phyloP scores from a whole-genome alignment of 2,329 filamentous ascomycete species.

The Pseudogymnoascus sp. region DNA sequence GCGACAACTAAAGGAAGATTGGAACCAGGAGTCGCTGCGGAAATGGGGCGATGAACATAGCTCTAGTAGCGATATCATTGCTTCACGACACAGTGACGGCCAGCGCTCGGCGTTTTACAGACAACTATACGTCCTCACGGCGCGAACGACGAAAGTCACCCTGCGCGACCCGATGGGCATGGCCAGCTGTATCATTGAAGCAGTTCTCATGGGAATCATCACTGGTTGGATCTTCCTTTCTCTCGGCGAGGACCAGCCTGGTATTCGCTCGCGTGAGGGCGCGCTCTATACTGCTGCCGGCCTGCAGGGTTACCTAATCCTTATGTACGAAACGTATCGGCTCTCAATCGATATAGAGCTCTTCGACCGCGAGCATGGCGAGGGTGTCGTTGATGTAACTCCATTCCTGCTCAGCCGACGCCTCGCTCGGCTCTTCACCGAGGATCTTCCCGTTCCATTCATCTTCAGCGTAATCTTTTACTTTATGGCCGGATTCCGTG shows the following conservation, averaged over 20 bases:
- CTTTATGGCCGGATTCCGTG: slow-evolving; percentile 69
- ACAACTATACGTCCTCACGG: slow-evolving; percentile 59
- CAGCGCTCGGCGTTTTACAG: slow-evolving; percentile 49
- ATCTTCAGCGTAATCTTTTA: slow-evolving; percentile 66
- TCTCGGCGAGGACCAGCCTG: slow-evolving; percentile 56
- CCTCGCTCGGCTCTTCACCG: slow-evolving; percentile 59
- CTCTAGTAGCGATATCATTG: not conserved
- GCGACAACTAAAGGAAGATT: slow-evolving; percentile 51
- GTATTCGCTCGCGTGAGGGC: slow-evolving; percentile 66
- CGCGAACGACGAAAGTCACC: slow-evolving; percentile 62
- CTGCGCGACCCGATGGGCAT: slow-evolving; percentile 72
- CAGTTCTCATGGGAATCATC: slow-evolving; percentile 62
- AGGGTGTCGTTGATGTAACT: slow-evolving; percentile 62
- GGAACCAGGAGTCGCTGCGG: slow-evolving; percentile 38
- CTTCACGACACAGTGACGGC: not conserved
- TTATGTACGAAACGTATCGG: slow-evolving; percentile 70
- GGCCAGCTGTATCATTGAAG: slow-evolving; percentile 61
- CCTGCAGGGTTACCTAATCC: slow-evolving; percentile 67
- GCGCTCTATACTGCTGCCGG: slow-evolving; percentile 64
- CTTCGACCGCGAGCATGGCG: slow-evolving; percentile 68
- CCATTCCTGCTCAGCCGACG: slow-evolving; percentile 65
- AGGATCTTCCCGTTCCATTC: slow-evolving; percentile 66
- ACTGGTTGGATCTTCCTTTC: slow-evolving; percentile 66
- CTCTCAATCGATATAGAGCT: slow-evolving; percentile 66
- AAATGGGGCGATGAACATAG: slow-evolving; percentile 13